Evolutionary conservation across 257 asterid species (phyloP).

Genomic region (Misopates orontium): DNA sequence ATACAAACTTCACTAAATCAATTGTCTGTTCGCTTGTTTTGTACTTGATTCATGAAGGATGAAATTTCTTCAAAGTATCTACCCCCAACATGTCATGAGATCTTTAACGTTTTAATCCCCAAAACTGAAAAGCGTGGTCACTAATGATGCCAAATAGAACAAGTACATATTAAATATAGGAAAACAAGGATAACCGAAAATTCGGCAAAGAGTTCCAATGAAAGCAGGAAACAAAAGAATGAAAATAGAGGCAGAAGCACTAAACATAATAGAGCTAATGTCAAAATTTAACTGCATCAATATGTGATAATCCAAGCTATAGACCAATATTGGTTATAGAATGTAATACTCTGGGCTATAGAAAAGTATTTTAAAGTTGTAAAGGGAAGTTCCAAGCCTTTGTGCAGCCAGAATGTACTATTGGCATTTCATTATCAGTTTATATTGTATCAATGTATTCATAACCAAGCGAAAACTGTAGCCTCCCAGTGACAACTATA

Average conservation of each 20-base stretch:
- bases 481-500: not conserved
- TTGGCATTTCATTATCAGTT: not conserved
- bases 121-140: no score
- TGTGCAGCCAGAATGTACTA: not conserved
- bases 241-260: not conserved
- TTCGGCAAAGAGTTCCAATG: not conserved
- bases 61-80: no score
- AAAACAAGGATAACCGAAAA: not conserved
- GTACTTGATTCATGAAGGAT: no score
- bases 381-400: slow-evolving; percentile 16
- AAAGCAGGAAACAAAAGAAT: not conserved
- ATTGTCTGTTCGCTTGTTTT: no score
- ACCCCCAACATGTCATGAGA: no score
- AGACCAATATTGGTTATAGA: not conserved
- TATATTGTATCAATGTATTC: not conserved
- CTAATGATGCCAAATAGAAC: no score
- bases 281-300: not conserved
- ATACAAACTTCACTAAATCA: no score
- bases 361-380: not conserved
- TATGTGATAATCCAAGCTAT: not conserved
- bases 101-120: no score
- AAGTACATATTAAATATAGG: not conserved
- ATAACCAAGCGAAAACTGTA: not conserved
- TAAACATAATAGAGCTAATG: not conserved
- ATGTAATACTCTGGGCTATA: no score